phyloP scores from a whole-genome alignment of 2,329 filamentous ascomycete species.

The Fusarium tjaetaba region DNA sequence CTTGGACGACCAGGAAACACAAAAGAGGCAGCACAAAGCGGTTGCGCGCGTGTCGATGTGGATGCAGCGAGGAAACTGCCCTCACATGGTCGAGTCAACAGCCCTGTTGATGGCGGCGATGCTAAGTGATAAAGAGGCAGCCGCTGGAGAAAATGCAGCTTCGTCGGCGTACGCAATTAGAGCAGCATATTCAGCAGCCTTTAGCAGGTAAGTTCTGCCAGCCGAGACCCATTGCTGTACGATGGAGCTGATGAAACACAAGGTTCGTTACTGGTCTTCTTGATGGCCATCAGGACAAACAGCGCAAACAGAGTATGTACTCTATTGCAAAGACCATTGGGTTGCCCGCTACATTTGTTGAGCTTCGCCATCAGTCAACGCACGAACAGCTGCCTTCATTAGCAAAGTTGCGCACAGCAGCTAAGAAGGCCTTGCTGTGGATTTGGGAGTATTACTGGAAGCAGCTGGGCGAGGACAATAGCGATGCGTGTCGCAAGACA shows the following conservation, averaged over 20 bases:
- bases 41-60: constrained; percentile 71
- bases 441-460: constrained; percentile 92
- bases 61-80: constrained; percentile 78
- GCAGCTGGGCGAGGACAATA: constrained; percentile 51
- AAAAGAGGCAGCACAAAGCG: constrained; percentile 54
- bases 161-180: constrained; percentile 69
- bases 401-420: constrained; percentile 74
- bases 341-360: constrained; percentile 82
- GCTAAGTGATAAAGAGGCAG: constrained; percentile 66
- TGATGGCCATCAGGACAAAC: constrained; percentile 76
- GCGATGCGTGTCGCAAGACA: constrained; percentile 47
- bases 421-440: constrained; percentile 79
- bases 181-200: constrained; percentile 77
- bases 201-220: constrained; percentile 70
- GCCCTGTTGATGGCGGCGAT: constrained; percentile 76
- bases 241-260: constrained; percentile 7
- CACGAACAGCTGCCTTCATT: constrained; percentile 87
- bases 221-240: background rate
- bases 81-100: constrained; percentile 83
- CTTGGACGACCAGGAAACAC: constrained; percentile 22
- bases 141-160: constrained; percentile 46
- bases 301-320: constrained; percentile 77
- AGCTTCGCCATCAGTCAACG: constrained; percentile 88
- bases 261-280: constrained; percentile 85
- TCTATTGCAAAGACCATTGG: constrained; percentile 73